Evolutionary conservation across 192 early-diverging fungal genomes (phyloP), one percentile per base, ranked within the genome.

Genomic region (Tieghemiomyces parasiticus): DNA sequence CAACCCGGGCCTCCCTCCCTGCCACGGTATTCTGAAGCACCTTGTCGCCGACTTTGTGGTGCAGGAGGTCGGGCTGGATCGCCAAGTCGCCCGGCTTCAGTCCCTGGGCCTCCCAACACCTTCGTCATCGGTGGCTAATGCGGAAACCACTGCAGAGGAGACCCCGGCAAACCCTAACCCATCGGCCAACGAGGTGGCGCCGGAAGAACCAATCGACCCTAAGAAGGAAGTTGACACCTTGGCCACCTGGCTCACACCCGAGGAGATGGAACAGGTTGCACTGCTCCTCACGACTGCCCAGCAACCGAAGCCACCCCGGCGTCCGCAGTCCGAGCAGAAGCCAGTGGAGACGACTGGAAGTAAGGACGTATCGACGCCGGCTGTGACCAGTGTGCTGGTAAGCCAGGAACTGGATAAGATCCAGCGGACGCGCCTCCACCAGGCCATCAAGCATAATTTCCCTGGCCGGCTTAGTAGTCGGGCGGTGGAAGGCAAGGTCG

Each of bases 21-120:
- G 71, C 35, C 52, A 66, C 12, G 72, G 65, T 16, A 70, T 77
- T 0, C 69, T 77, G 65, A 77, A 75, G 63, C 66, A 65, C 64
- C 87, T 93, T 62, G 85, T 76, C 50, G 71, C 79, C 0, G 95
- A 98, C 67, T 98, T 98, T 71, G 71, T 91, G 34, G 95, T 98
- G 28, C 84, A 92, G 71, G 95, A 98, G 77, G 85, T 98, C 20
- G 85, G 86, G 63, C 56, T 64, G 33, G 59, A 69, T 24, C 88
- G 89, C 22, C 63, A 78, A 26, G 77, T 88, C 2, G 82, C 92
- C 10, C 85, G 81, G 45, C 67, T 97, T 47, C 28, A 56, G 2
- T 12, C 28, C 1, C 13, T 16, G 28, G 54, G 54, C 29, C 20
- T 56, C 24, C 54, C 54, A 13, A 26, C 32, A 33, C 47, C 14